phyloP scores from a whole-genome alignment of 2,329 filamentous ascomycete species.

The Scedosporium minutisporum region DNA sequence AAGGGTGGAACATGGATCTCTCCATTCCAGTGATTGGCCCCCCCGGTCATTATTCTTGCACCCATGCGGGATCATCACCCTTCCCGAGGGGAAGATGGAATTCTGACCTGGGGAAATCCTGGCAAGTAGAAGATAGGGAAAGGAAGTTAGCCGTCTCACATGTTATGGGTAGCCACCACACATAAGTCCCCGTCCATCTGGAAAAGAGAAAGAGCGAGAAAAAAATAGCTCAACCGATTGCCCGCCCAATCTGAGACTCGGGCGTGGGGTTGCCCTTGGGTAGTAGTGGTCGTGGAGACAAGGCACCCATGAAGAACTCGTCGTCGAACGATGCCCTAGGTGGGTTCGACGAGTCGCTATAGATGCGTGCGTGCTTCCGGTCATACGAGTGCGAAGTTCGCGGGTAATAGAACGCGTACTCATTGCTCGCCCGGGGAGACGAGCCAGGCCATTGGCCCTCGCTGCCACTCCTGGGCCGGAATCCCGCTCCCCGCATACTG shows the following conservation, averaged over 20 bases:
- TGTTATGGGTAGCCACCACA: no score
- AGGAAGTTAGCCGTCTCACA: no score
- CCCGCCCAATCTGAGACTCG: constrained; percentile 40
- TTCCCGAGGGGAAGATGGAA: neutral
- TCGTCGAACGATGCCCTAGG: constrained; percentile 36
- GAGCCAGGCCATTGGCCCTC: constrained; percentile 14
- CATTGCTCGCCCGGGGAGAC: constrained; percentile 25
- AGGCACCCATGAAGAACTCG: constrained; percentile 31
- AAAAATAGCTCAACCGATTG: constrained; percentile 35
- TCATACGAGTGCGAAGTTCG: constrained; percentile 12
- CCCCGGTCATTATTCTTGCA: neutral
- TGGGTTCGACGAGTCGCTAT: constrained; percentile 33
- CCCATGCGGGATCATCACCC: neutral
- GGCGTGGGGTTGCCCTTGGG: constrained; percentile 13
- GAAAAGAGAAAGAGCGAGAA: constrained; percentile 5
- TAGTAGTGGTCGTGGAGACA: constrained; percentile 39
- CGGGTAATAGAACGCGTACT: constrained; percentile 12
- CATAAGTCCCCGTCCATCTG: neutral
- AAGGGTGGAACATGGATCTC: neutral
- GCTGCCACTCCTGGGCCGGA: neutral
- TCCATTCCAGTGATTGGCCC: neutral
- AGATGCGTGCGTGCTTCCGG: constrained; percentile 26
- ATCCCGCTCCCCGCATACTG: constrained; percentile 22
- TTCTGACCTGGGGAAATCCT: neutral
- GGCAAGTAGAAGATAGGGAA: neutral